These are phyloP conservation scores for Alternaria arbusti DNA, from an alignment of 2,329 filamentous ascomycete genomes.

Conservation along the genomic window DNA sequence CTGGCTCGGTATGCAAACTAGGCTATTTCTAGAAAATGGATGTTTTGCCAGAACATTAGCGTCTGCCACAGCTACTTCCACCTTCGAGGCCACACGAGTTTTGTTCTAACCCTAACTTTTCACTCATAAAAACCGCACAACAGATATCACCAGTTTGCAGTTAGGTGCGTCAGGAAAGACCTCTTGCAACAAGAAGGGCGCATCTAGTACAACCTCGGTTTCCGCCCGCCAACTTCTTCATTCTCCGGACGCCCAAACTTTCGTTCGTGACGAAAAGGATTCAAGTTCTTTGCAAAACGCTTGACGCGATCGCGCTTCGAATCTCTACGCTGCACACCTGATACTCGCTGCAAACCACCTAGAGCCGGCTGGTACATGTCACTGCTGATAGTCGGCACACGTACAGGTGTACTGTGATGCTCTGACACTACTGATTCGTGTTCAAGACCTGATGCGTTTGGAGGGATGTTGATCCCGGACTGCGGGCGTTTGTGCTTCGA, in stretches of 20 bases:
- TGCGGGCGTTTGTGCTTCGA: neutral
- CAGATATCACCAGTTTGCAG: neutral
- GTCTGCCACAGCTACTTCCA: neutral
- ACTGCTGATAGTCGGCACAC: slow-evolving; percentile 1
- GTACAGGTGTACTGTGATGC: neutral
- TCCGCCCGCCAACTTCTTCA: neutral
- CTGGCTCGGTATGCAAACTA: neutral
- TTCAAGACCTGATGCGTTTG: neutral
- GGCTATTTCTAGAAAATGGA: neutral
- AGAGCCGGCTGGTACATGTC: slow-evolving; percentile 14
- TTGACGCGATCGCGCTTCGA: slow-evolving; percentile 6
- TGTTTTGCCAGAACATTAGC: neutral
- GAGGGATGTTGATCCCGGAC: neutral
- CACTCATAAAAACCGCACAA: neutral
- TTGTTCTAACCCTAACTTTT: neutral
- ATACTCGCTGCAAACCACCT: slow-evolving; percentile 9
- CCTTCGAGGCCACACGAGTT: neutral
- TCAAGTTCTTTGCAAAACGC: slow-evolving; percentile 2
- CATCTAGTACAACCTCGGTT: neutral
- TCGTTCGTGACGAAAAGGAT: neutral
- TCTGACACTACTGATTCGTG: neutral
- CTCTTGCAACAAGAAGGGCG: neutral
- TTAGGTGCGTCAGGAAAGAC: neutral
- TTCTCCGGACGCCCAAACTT: neutral
- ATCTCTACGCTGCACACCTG: neutral